Evolutionary conservation across 805 yeast genomes (phyloP).

Genomic region (Yamadazyma tumulicola): DNA sequence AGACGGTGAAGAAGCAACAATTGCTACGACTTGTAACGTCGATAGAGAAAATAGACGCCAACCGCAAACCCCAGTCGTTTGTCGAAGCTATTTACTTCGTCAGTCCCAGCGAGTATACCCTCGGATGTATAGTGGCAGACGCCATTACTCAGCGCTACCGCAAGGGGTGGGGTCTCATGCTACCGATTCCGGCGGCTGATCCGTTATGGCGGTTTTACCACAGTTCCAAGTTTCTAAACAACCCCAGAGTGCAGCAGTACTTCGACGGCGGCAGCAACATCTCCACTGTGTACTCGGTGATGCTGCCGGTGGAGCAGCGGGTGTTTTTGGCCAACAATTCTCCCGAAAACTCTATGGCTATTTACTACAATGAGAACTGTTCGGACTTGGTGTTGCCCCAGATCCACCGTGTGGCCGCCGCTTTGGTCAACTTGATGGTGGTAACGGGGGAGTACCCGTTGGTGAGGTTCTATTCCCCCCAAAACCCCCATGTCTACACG

Average conservation of each 20-base stretch:
- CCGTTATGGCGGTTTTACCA: slow-evolving; percentile 12
- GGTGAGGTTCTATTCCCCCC: slow-evolving; percentile 64
- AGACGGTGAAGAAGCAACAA: slow-evolving; percentile 46
- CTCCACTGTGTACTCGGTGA: slow-evolving; percentile 33
- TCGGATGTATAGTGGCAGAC: slow-evolving; percentile 79
- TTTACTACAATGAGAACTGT: slow-evolving; percentile 67
- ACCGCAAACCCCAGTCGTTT: slow-evolving; percentile 57
- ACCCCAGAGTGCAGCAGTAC: slow-evolving; percentile 27
- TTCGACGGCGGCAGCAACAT: slow-evolving; percentile 29
- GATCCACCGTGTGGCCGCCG: slow-evolving; percentile 54
- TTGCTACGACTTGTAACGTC: slow-evolving; percentile 57
- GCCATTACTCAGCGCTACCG: slow-evolving; percentile 69
- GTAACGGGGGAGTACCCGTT: slow-evolving; percentile 86
- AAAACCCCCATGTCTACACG: slow-evolving; percentile 42
- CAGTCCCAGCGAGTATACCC: slow-evolving; percentile 62
- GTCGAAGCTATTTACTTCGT: slow-evolving; percentile 79
- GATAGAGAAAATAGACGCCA: slow-evolving; percentile 59
- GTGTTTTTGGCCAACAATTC: slow-evolving; percentile 63
- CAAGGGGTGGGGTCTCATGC: slow-evolving; percentile 66
- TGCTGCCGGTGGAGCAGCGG: slow-evolving; percentile 63
- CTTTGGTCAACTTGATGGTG: slow-evolving; percentile 70
- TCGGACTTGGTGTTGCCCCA: slow-evolving; percentile 57
- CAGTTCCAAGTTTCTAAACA: slow-evolving; percentile 23
- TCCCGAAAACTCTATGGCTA: slow-evolving; percentile 58
- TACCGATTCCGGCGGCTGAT: slow-evolving; percentile 45